These are phyloP conservation scores for Xylaria sp. DNA, from an alignment of 2,329 filamentous ascomycete genomes.

Conservation along the genomic window DNA sequence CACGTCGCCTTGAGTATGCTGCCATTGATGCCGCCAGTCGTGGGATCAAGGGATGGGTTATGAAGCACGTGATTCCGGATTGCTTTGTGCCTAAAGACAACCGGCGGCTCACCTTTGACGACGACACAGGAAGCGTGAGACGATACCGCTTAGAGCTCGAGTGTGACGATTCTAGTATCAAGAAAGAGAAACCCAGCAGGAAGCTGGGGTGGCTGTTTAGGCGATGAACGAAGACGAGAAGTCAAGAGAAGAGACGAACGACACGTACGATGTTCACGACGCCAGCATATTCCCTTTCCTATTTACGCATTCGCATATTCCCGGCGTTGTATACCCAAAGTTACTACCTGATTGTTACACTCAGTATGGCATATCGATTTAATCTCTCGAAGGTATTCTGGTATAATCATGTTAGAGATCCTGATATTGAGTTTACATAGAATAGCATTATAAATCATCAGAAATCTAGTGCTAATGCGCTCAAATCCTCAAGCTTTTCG, in stretches of 20 bases:
- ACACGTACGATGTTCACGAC: constrained; percentile 33
- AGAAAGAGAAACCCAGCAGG: constrained; percentile 38
- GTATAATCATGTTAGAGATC: constrained; percentile 24
- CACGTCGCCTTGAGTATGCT: constrained; percentile 71
- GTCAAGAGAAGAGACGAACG: constrained; percentile 16
- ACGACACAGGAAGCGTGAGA: constrained; percentile 71
- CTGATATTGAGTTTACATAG: constrained; percentile 21
- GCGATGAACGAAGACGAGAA: constrained; percentile 32
- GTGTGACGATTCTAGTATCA: constrained; percentile 53
- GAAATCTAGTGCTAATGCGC: neutral
- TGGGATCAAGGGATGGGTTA: constrained; percentile 70
- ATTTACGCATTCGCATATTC: constrained; percentile 40
- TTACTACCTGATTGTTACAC: constrained; percentile 32
- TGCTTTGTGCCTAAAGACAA: constrained; percentile 66
- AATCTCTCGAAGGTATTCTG: constrained; percentile 12
- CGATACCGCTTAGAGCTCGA: constrained; percentile 71
- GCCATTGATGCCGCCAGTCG: constrained; percentile 72
- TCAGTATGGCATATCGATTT: constrained; percentile 9
- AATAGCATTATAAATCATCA: constrained; percentile 7
- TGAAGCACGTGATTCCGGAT: constrained; percentile 67
- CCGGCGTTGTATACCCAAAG: constrained; percentile 48
- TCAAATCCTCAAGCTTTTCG: neutral
- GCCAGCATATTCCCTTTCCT: constrained; percentile 18
- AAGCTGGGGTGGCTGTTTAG: constrained; percentile 49
- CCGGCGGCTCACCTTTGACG: constrained; percentile 66